Evolutionary conservation across 257 asterid species (phyloP).

Genomic region (Paulownia fortunei): DNA sequence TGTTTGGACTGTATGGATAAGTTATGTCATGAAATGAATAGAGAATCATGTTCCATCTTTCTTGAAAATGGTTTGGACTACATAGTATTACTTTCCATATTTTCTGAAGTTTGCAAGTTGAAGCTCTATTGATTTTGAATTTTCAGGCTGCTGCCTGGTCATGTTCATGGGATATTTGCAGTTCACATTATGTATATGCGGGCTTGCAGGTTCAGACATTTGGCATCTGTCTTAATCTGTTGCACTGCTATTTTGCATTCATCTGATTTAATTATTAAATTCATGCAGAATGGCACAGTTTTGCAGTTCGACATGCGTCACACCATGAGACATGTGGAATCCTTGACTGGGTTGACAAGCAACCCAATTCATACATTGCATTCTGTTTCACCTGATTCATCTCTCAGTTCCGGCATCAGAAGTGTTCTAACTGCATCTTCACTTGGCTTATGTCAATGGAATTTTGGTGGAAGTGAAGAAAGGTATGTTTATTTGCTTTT

Average conservation of each 20-base stretch:
- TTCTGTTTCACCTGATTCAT: constrained; percentile 55
- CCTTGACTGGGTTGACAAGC: constrained; percentile 59
- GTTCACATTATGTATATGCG: constrained; percentile 69
- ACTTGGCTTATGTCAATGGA: constrained; percentile 83
- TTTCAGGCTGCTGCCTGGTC: constrained; percentile 94
- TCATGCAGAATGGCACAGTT: constrained; percentile 75
- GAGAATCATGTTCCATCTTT: too few relatives aligned
- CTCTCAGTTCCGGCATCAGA: constrained; percentile 48
- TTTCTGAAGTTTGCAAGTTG: neutral
- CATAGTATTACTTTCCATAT: neutral
- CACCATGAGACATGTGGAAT: constrained; percentile 70
- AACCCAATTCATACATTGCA: constrained; percentile 74
- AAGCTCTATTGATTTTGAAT: constrained; percentile 25
- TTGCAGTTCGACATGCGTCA: constrained; percentile 88
- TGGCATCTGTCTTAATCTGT: constrained; percentile 22
- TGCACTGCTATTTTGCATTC: neutral
- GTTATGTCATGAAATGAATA: too few relatives aligned
- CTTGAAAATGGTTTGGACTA: too few relatives aligned
- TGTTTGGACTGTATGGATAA: too few relatives aligned
- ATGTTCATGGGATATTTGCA: constrained; percentile 80
- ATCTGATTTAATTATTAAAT: constrained; percentile 22
- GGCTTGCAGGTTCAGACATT: constrained; percentile 80
- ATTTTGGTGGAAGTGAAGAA: constrained; percentile 61
- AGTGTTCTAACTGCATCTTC: constrained; percentile 90
- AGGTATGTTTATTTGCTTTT: constrained; percentile 45